Evolutionary conservation across 192 early-diverging fungal species (phyloP), one percentile per base, ranked within the genome.

Genomic region (Linnemannia schmuckeri): DNA sequence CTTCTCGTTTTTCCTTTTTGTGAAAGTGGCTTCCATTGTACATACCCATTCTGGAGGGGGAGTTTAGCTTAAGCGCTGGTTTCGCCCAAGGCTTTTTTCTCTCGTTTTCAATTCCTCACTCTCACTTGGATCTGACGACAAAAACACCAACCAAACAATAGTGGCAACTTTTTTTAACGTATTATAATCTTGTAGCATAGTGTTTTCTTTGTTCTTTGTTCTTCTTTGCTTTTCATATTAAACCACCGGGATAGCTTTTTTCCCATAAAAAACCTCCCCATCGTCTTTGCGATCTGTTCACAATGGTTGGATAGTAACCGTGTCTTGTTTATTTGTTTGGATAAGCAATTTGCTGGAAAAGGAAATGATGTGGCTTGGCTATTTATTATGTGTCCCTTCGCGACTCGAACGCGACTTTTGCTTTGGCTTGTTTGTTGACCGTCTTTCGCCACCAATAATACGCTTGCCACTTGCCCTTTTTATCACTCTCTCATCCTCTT

Each of bases 121-220:
- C 40, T 73, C 54, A 72, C 71, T 66, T 72, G 47, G 41, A 66
- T 63, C 61, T 33, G 8, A 61, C 55, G 61, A 80, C 71, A 33
- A 80, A 52, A 72, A 70, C 63, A 27, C 57, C 79, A 81, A 81
- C 73, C 73, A 81, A 81, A 35, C 73, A 81, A 40, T 68, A 47
- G 79, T 81, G 79, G 79, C 73, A 81, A 72, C 70, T 42, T 24
- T 40, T 42, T 42, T 72, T 72, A 27, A 27, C 20, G 6, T 72
- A 42, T 72, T 17, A 61, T 66, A 71, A 35, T 66, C 10, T 33
- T 66, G n/a, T 61, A 61, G 55, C n/a, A 61, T 61, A 61, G 55
- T 66, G 4, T 63, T 77, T 22, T 70, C 38, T 52, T 75, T 75
- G 18, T n/a, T 24, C 12, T 76, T 63, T 47, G 18, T 35, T 20